Evolutionary conservation across 2,329 filamentous ascomycete species (phyloP).

Genomic region (Aspergillus fructus): DNA sequence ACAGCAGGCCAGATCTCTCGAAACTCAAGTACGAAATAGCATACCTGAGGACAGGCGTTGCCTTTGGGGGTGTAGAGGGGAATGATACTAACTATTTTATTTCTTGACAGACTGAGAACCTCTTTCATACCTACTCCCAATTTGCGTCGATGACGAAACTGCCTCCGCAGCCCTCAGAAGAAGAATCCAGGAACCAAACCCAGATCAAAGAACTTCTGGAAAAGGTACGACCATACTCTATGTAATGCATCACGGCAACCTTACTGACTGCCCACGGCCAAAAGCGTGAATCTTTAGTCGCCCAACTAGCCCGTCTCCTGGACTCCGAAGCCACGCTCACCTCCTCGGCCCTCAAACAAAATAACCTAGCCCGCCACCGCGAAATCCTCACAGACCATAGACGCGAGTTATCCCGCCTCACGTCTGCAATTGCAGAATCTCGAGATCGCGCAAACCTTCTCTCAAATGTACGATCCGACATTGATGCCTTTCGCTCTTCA

Average conservation of each 20-base stretch:
- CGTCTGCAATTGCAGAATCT: constrained; percentile 69
- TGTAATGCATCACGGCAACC: neutral
- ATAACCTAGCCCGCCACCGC: constrained; percentile 86
- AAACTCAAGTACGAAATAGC: constrained; percentile 73
- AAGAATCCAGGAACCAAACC: constrained; percentile 75
- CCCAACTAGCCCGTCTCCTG: constrained; percentile 81
- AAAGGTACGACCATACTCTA: constrained; percentile 20
- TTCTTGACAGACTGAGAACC: constrained; percentile 68
- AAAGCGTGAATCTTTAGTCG: constrained; percentile 79
- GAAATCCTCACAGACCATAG: constrained; percentile 87
- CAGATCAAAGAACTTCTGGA: constrained; percentile 83
- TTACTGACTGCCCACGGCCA: constrained; percentile 4
- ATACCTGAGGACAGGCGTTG: neutral
- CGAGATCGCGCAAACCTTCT: constrained; percentile 88
- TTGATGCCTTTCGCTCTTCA: constrained; percentile 78
- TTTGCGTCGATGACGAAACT: constrained; percentile 79
- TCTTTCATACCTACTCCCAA: constrained; percentile 75
- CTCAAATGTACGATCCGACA: constrained; percentile 86
- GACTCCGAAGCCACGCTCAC: constrained; percentile 87
- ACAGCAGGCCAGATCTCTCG: constrained; percentile 83
- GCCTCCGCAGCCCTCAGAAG: constrained; percentile 77
- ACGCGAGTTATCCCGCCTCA: constrained; percentile 75
- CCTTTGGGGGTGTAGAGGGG: neutral
- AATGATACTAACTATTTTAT: neutral
- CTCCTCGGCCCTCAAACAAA: constrained; percentile 92